Conservation (phyloP, 129 eudicot species). For the Arctium minus region DNA sequence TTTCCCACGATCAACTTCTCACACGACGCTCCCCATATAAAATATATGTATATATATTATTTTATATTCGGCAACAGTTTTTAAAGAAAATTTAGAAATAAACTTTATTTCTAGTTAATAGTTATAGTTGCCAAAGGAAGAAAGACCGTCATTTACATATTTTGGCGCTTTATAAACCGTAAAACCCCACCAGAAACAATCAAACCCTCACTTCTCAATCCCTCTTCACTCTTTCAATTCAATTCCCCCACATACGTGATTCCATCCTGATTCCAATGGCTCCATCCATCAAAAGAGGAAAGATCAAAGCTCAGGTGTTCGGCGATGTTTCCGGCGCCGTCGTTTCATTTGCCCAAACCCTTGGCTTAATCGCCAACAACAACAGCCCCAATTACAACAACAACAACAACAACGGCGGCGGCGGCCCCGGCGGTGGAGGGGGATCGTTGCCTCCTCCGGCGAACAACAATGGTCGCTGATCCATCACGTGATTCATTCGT, state of each 20-base stretch:
- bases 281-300: constrained; percentile 20
- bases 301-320: constrained; percentile 20
- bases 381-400: background rate
- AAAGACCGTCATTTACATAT: background rate
- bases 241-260: background rate
- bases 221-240: background rate
- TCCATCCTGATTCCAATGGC: constrained; percentile 7
- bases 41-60: too few relatives aligned
- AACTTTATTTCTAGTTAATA: background rate
- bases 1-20: too few relatives aligned
- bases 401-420: background rate
- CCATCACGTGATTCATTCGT: background rate
- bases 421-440: background rate
- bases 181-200: background rate
- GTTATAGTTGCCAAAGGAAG: too few relatives aligned
- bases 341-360: constrained; percentile 12
- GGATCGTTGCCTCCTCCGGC: background rate
- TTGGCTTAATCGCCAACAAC: background rate
- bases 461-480: background rate
- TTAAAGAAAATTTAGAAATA: background rate
- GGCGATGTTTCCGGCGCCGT: background rate
- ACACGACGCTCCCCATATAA: too few relatives aligned
- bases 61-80: background rate
- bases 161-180: background rate
- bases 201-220: background rate